These are phyloP conservation scores for Dendryphion nanum DNA, from an alignment of 2,329 filamentous ascomycete species.

Conservation along the genomic window DNA sequence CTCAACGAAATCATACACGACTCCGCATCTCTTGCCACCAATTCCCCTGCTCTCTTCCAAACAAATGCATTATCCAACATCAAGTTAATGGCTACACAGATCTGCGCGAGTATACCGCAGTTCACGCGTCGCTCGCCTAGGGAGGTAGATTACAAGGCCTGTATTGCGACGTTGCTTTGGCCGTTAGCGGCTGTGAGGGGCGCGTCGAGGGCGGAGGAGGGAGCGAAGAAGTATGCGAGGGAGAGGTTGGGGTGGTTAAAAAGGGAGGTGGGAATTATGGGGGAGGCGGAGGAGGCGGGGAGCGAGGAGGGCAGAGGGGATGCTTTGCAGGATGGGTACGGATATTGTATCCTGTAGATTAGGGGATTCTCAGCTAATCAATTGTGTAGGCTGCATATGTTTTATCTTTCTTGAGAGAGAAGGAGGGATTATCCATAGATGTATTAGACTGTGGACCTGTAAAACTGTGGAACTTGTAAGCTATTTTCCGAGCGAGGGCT, in stretches of 20 bases:
- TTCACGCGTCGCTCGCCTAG: not conserved
- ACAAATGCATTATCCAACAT: not conserved
- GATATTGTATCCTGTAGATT: not conserved
- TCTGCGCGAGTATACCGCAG: not conserved
- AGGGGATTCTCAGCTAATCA: not conserved
- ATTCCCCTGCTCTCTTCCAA: not conserved
- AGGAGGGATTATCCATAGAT: too few species aligned
- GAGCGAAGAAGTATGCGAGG: not conserved
- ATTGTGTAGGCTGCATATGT: not conserved
- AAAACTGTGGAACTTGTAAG: too few species aligned
- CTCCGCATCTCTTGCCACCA: not conserved
- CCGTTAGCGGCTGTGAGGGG: not conserved
- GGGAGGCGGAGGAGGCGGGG: not conserved
- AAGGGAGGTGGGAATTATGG: not conserved
- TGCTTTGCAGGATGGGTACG: not conserved
- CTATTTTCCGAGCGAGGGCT: too few species aligned
- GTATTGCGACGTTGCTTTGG: not conserved
- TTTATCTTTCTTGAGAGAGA: not conserved
- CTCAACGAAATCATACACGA: slow-evolving; percentile 11
- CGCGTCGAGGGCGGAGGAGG: not conserved
- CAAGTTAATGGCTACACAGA: not conserved
- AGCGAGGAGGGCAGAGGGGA: not conserved
- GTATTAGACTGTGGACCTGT: too few species aligned
- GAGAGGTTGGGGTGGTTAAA: not conserved
- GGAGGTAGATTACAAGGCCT: not conserved